phyloP scores from a whole-genome alignment of 495 filamentous ascomycete genomes.

The Hypoxylon cercidicola region DNA sequence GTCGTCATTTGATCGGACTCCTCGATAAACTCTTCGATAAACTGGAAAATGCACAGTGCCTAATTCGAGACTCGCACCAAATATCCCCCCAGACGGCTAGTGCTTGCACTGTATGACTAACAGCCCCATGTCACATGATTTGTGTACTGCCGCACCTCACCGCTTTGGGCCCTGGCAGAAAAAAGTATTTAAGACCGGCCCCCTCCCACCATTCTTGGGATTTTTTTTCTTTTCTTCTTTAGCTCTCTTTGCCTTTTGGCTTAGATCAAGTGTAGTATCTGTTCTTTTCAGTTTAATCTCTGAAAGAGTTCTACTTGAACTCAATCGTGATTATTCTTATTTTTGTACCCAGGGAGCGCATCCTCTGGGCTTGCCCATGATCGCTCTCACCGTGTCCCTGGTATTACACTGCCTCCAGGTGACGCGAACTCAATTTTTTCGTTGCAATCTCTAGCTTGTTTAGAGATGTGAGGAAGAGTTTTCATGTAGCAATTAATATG shows the following conservation, averaged over 20 bases:
- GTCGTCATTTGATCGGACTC: too few relatives aligned
- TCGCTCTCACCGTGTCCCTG: constrained; percentile 78
- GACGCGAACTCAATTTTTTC: constrained; percentile 76
- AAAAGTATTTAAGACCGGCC: background rate
- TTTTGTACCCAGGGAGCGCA: constrained; percentile 67
- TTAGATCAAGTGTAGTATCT: constrained; percentile 99
- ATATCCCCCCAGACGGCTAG: too few relatives aligned
- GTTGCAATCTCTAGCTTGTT: constrained; percentile 61
- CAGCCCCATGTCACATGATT: too few relatives aligned
- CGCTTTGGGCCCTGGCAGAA: constrained; percentile 1
- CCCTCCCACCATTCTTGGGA: constrained; percentile 23
- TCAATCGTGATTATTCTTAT: constrained; percentile 88
- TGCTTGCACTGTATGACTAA: too few relatives aligned
- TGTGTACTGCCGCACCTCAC: constrained; percentile 14
- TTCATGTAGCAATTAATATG: too few relatives aligned
- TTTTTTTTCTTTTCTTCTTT: constrained; percentile 50
- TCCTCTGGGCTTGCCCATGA: constrained; percentile 88
- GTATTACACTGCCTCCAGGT: constrained; percentile 88
- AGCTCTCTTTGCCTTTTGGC: constrained; percentile 75
- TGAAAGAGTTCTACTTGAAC: constrained; percentile 72
- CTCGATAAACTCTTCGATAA: too few relatives aligned
- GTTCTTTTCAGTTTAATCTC: constrained; percentile 99
- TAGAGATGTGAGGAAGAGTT: constrained; percentile 71
- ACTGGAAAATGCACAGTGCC: too few relatives aligned
- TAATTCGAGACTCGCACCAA: too few relatives aligned